phyloP scores from a whole-genome alignment of 208 protist genomes.

The Trypanosoma lewisi region DNA sequence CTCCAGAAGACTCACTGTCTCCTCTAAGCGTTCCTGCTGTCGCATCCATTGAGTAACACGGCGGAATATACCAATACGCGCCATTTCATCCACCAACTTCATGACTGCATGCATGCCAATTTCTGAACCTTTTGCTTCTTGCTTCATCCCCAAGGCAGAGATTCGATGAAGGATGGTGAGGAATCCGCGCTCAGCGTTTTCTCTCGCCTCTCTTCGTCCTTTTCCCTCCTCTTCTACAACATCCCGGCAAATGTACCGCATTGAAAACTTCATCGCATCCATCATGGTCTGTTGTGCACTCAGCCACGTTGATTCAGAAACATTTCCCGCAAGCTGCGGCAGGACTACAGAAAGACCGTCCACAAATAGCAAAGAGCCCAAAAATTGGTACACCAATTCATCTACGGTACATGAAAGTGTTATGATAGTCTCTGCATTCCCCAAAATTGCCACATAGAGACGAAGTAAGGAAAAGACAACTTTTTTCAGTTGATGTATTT shows the following conservation, averaged over 20 bases:
- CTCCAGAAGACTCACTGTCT: constrained; percentile 10
- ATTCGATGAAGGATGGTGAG: constrained; percentile 54
- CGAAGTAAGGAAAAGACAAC: constrained; percentile 51
- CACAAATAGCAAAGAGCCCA: constrained; percentile 72
- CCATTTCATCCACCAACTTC: constrained; percentile 27
- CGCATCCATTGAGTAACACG: constrained; percentile 29
- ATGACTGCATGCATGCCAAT: constrained; percentile 15
- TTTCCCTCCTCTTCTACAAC: background rate
- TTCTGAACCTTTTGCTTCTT: constrained; percentile 13
- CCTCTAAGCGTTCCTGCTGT: constrained; percentile 12
- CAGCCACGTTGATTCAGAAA: constrained; percentile 35
- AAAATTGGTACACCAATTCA: constrained; percentile 47
- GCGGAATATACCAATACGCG: constrained; percentile 23
- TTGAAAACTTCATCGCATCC: constrained; percentile 24
- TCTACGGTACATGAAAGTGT: constrained; percentile 43
- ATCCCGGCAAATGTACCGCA: constrained; percentile 21
- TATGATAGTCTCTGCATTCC: constrained; percentile 44
- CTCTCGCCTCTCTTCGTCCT: background rate
- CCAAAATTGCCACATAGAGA: constrained; percentile 52
- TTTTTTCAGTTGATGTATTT: constrained; percentile 46
- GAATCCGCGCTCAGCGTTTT: constrained; percentile 24
- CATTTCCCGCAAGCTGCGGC: constrained; percentile 23
- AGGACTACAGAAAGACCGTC: constrained; percentile 48
- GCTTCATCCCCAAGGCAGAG: constrained; percentile 37
- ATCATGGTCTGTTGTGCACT: constrained; percentile 25